Percentiles rank a stretch among this genome's conserved stretches.
phyloP scores from a whole-genome alignment of 306 rosid genomes.

The Castanea mollissima region DNA sequence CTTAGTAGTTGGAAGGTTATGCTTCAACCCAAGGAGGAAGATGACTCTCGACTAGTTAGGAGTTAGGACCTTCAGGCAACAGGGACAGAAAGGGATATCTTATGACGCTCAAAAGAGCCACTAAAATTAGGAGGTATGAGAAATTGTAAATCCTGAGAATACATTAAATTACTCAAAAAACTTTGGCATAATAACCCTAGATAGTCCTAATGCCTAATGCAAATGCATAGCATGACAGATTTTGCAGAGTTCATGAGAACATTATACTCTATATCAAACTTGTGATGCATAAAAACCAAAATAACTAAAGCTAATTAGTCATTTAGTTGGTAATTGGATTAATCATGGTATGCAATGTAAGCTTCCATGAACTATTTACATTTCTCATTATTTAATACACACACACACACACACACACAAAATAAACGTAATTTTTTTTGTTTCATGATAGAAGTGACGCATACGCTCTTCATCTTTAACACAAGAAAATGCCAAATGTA shows the following conservation, averaged over 20 bases:
- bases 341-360: constrained; percentile 20
- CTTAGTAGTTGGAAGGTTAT: background rate
- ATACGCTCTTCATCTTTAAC: background rate
- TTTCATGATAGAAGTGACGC: too few relatives aligned
- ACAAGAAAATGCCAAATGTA: background rate
- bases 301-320: background rate
- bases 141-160: background rate
- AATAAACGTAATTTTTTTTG: too few relatives aligned
- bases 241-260: background rate
- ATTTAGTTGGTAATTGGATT: background rate
- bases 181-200: background rate
- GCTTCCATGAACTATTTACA: background rate
- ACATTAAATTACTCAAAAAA: background rate
- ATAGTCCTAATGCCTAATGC: background rate
- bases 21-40: background rate
- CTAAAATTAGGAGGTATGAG: background rate
- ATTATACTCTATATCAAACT: background rate
- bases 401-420: too few relatives aligned
- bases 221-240: background rate
- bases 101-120: background rate
- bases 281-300: background rate
- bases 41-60: constrained; percentile 11
- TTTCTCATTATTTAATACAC: background rate
- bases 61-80: background rate
- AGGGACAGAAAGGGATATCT: background rate